phyloP scores from a whole-genome alignment of 257 asterid species.

The Salvia rosmarinus region DNA sequence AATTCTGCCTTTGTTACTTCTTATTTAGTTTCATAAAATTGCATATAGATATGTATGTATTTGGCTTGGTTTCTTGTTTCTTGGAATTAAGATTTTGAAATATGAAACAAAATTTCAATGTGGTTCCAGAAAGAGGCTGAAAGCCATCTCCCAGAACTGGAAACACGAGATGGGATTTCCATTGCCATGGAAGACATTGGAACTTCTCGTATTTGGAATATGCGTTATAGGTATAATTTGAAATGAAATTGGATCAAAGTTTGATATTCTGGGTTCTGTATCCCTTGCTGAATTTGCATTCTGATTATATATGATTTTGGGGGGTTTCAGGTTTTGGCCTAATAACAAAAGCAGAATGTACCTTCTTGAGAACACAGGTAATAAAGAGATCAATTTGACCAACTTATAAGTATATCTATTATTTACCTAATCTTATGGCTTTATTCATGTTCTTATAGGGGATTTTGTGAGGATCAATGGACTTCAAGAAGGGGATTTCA shows the following conservation, averaged over 20 bases:
- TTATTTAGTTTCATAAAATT: not conserved
- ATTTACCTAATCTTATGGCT: not conserved
- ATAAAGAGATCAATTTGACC: not conserved
- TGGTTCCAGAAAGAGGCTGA: slow-evolving; percentile 84
- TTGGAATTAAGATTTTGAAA: not conserved
- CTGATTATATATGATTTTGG: slow-evolving; percentile 1
- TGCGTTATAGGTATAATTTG: slow-evolving; percentile 72
- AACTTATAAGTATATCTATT: not conserved
- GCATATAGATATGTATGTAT: not conserved
- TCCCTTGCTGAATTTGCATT: not conserved
- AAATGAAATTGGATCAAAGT: not conserved
- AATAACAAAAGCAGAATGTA: slow-evolving; percentile 96
- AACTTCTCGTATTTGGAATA: slow-evolving; percentile 77
- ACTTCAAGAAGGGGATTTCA: slow-evolving; percentile 73
- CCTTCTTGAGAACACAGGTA: slow-evolving; percentile 90
- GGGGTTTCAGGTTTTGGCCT: slow-evolving; percentile 65
- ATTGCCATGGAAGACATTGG: slow-evolving; percentile 92
- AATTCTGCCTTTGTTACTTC: not conserved
- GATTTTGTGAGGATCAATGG: slow-evolving; percentile 68
- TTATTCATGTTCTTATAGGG: slow-evolving; percentile 35
- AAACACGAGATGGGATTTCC: slow-evolving; percentile 86
- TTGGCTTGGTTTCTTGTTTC: not conserved
- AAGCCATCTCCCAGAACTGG: slow-evolving; percentile 85
- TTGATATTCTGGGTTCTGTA: not conserved
- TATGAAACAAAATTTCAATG: slow-evolving; percentile 20